Conservation (phyloP, 1,139 yeast species). For the Saccharomyces hybrid region DNA sequence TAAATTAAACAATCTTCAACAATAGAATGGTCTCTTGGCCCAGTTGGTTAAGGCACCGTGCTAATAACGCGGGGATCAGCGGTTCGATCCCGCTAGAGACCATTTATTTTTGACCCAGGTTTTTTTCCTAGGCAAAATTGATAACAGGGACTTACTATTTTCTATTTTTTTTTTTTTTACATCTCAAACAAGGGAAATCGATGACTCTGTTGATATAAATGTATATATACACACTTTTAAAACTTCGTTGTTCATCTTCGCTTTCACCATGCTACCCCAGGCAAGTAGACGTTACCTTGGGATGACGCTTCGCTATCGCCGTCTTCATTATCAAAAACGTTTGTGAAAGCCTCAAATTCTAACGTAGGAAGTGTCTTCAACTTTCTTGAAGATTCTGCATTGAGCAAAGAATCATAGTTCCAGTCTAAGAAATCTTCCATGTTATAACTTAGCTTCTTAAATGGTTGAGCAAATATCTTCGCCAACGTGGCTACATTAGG, state of each 20-base stretch:
- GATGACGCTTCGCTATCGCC: slow-evolving; percentile 1
- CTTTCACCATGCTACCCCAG: slow-evolving; percentile 23
- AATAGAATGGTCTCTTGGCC: slow-evolving; percentile 7
- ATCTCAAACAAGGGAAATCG: not conserved
- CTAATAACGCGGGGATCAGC: slow-evolving; percentile 10
- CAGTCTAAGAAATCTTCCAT: slow-evolving; percentile 94
- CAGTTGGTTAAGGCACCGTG: slow-evolving; percentile 10
- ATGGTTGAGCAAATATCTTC: slow-evolving; percentile 80
- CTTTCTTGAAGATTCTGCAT: slow-evolving; percentile 65
- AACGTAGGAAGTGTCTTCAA: slow-evolving; percentile 67
- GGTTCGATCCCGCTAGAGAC: slow-evolving; percentile 10
- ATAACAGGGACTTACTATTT: not conserved
- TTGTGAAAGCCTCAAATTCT: slow-evolving; percentile 51
- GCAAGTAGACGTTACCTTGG: slow-evolving; percentile 12
- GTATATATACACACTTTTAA: not conserved
- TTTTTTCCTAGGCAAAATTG: too few species aligned
- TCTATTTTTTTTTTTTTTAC: not conserved
- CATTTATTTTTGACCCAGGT: not conserved
- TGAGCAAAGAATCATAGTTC: slow-evolving; percentile 68
- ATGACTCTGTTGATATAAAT: not conserved
- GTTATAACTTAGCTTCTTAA: slow-evolving; percentile 76
- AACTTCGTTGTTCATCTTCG: not conserved
- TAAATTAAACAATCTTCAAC: not conserved
- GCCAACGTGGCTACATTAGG: slow-evolving; percentile 94
- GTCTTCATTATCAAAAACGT: slow-evolving; percentile 10